Base-by-base conservation (phyloP, 805 yeast genomes). In the Cyberlindnera subsufficiens region DNA sequence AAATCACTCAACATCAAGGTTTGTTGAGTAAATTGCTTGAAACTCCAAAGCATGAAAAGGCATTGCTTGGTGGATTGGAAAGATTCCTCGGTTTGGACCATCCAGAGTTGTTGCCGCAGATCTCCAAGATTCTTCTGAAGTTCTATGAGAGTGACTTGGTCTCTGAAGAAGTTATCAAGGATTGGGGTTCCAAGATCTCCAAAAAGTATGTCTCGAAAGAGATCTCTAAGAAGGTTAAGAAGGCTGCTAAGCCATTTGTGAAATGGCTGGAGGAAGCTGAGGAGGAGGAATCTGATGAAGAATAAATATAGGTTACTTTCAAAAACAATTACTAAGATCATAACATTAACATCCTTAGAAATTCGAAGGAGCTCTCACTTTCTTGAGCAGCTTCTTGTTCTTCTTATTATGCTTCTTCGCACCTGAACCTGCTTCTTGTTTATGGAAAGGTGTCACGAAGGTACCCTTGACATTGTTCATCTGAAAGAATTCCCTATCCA, bases 231-330 rank as follows among this genome's bases (percentile, higher is more conserved):
- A 91, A 86, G 75, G 96, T 90, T 40, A 86, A 96, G 67, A 86
- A 82, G 68, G 93, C 96, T 37, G 97, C 97, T 47, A 90, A 89
- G 68, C 96, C 98, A 27, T 93, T 93, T 69, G 71, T 93, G 51
- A 80, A 84, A 53, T 93, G 99, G 99, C 78, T 93, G 53, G 82
- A 88, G 61, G 90, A 86, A 65, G 98, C 99, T 47, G 96, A 88
- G 54, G 86, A 79, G 52, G 65, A 59, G 36, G 61, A 57, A 38
- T 49, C 40, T 20, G 40, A 22, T 22, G 40, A 38, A 11, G 40
- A 38, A 25, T 38, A 13, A 18, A 32, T 32, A 18, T 32, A 32
- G 19, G 8, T 9, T n/a, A 32, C 14, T 32, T 15, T 15, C 10
- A 32, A 32, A n/a, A 32, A 8, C 15, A 17, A 15, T 11, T 32